phyloP scores from a whole-genome alignment of 2,329 filamentous ascomycete species.

The Cercospora nicotianae region DNA sequence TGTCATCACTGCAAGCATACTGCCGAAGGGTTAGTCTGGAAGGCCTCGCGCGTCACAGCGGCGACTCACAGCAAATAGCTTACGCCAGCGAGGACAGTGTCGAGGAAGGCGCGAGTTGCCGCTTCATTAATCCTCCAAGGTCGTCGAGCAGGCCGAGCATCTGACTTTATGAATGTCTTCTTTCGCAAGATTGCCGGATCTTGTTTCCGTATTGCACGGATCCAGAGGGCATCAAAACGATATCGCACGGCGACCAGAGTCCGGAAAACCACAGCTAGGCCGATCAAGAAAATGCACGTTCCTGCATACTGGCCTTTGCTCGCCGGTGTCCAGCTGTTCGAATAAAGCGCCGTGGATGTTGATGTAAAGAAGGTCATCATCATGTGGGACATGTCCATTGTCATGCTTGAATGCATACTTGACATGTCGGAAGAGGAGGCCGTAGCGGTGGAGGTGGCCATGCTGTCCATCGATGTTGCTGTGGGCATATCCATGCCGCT shows the following conservation, averaged over 20 bases:
- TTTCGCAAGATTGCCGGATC: not conserved
- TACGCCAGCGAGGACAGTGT: constrained; percentile 68
- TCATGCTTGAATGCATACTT: constrained; percentile 25
- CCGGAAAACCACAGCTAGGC: constrained; percentile 68
- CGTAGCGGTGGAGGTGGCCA: not conserved
- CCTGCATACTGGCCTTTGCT: constrained; percentile 72
- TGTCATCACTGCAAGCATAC: constrained; percentile 88
- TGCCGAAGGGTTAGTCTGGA: constrained; percentile 40
- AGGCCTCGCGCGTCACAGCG: not conserved
- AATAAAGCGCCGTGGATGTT: constrained; percentile 63
- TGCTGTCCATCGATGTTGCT: not conserved
- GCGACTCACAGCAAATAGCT: constrained; percentile 72
- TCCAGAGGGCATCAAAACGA: constrained; percentile 53
- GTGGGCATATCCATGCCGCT: not conserved
- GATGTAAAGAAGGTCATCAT: constrained; percentile 63
- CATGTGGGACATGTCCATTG: constrained; percentile 47
- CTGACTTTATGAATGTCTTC: not conserved
- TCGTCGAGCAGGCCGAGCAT: not conserved
- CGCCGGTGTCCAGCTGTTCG: constrained; percentile 68
- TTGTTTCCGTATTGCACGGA: not conserved
- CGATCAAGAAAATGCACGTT: constrained; percentile 84
- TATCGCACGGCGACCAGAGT: constrained; percentile 39
- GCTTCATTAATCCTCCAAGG: not conserved
- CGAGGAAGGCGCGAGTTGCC: constrained; percentile 61
- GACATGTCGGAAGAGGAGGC: constrained; percentile 18